Conservation (phyloP, 768 basidiomycete species). For the Russula dissimulans region DNA sequence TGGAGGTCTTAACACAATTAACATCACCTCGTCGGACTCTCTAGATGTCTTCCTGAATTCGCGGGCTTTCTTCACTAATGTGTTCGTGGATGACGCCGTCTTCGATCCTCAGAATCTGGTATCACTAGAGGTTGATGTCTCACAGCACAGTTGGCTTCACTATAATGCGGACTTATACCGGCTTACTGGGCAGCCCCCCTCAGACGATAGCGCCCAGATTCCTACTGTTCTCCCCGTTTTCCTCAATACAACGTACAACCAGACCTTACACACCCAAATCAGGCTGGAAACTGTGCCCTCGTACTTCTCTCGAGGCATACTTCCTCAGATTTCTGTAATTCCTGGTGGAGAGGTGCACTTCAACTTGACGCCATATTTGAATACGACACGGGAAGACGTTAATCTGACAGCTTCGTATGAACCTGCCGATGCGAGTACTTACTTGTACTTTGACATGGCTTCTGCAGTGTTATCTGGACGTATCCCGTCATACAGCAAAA, state of each 20-base stretch:
- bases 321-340: slow-evolving; percentile 48
- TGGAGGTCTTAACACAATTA: slow-evolving; percentile 51
- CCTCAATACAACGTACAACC: slow-evolving; percentile 56
- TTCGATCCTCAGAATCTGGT: slow-evolving; percentile 53
- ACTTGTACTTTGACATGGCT: slow-evolving; percentile 43
- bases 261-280: slow-evolving; percentile 55
- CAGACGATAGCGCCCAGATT: slow-evolving; percentile 27
- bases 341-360: slow-evolving; percentile 46
- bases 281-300: slow-evolving; percentile 60
- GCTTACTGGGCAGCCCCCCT: slow-evolving; percentile 58
- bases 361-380: slow-evolving; percentile 44
- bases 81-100: slow-evolving; percentile 52
- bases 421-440: slow-evolving; percentile 39
- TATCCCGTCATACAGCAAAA: slow-evolving; percentile 29
- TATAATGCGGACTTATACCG: slow-evolving; percentile 49
- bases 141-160: slow-evolving; percentile 46
- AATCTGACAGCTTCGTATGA: slow-evolving; percentile 47
- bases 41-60: slow-evolving; percentile 47
- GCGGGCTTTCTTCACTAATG: slow-evolving; percentile 48
- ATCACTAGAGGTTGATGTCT: slow-evolving; percentile 48
- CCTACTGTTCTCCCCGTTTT: slow-evolving; percentile 46
- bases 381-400: slow-evolving; percentile 37
- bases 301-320: slow-evolving; percentile 50
- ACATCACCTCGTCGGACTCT: slow-evolving; percentile 50
- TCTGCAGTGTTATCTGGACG: slow-evolving; percentile 44